These are phyloP conservation scores for Beauveria scarabaeidicola DNA, from an alignment of 2,329 filamentous ascomycete species.

Conservation along the genomic window DNA sequence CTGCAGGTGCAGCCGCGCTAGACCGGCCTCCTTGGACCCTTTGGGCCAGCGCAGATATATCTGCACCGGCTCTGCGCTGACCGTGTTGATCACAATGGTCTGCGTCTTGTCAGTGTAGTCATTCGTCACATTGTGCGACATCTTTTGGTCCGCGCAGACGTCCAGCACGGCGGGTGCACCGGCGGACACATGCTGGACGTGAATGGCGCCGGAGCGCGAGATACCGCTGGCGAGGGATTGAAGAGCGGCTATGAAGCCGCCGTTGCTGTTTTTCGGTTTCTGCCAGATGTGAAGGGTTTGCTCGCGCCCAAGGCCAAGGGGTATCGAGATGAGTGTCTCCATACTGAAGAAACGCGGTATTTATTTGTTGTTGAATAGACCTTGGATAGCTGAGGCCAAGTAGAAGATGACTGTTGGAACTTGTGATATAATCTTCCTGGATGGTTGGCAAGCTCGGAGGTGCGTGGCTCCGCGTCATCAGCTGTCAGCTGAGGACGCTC, in stretches of 20 bases:
- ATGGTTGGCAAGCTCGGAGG: background rate
- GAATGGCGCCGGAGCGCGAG: background rate
- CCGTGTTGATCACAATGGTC: background rate
- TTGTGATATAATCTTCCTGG: background rate
- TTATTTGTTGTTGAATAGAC: too few relatives aligned
- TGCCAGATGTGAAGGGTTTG: background rate
- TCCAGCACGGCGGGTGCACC: background rate
- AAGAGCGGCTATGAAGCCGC: background rate
- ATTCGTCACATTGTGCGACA: background rate
- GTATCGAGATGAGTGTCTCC: background rate
- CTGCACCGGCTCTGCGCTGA: background rate
- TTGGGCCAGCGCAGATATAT: background rate
- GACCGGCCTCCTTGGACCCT: background rate
- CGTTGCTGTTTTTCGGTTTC: background rate
- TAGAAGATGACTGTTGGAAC: background rate
- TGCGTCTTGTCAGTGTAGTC: background rate
- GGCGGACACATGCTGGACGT: background rate
- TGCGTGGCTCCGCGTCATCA: slow-evolving; percentile 3
- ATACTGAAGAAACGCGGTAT: background rate
- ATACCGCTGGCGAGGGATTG: background rate
- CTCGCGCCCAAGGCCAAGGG: background rate
- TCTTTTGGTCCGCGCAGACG: background rate
- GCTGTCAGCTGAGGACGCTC: background rate
- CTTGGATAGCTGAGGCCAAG: background rate
- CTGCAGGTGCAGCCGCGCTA: background rate